Base-by-base conservation (phyloP, 352 stramenopile species). In the Phytophthora pistaciae region DNA sequence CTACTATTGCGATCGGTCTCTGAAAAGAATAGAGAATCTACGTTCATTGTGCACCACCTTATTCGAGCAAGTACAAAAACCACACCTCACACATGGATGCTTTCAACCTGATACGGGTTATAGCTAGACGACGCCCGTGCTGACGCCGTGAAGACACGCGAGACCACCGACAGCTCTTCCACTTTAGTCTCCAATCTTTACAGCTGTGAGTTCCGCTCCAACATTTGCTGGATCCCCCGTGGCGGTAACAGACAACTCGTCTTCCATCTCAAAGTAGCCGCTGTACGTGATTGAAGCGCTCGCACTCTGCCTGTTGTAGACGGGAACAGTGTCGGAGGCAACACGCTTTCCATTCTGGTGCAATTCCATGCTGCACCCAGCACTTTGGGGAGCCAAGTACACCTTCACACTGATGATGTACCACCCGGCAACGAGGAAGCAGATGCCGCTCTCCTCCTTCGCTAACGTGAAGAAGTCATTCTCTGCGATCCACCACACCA, bases 271-370 rank as follows among this genome's bases (percentile, higher is more conserved):
- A 53, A 53, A 53, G n/a, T 29, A 27, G 46, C 46, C 20, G 20
- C n/a, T 27, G 20, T 29, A 29, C 20, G 46, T 53, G 10, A 53
- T 27, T 53, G 46, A 53, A 53, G 25, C 25, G 3, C 25, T 29
- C 25, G 25, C 25, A 29, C 25, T 29, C 25, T 29, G 25, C 25
- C 25, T 29, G 25, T 29, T 29, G 25, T 29, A 29, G 25, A 29
- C 25, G 25, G n/a, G 44, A 52, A 52, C 44, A 25, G n/a, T 52
- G n/a, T 52, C 44, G 18, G 44, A 52, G 46, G 46, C 46, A 53
- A 53, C 25, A 16, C 46, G 46, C 20, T 25, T 25, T 3, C 3
- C n/a, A 53, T 53, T 53, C 6, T 27, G 18, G 20, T 53, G 46
- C 46, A 53, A 4, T 25, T 27, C 46, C 27, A 53, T 14, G 20